Base-by-base conservation (phyloP, 2,329 filamentous ascomycete species). In the Xylaria sp. region DNA sequence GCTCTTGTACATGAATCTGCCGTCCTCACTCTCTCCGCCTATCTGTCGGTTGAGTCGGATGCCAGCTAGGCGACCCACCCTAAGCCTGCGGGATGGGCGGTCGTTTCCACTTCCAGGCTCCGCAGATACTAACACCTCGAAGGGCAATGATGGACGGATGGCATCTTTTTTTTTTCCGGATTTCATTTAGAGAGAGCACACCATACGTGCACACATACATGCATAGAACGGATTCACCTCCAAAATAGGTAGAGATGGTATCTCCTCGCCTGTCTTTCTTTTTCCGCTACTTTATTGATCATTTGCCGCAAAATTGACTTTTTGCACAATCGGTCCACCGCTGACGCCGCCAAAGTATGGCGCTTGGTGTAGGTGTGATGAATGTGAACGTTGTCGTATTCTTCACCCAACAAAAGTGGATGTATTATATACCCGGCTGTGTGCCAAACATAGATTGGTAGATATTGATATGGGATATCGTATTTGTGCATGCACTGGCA, bases 171-270 rank as follows among this genome's bases (percentile, higher is more conserved):
- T n/a, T 46, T n/a, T 19, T 8, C 41, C 9, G 40, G 23, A 35
- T 33, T 52, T 48, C 19, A 38, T 59, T 58, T 65, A 65, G 60
- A 65, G 29, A 57, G 48, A 52, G 55, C 44, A 57, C 44, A 46
- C 23, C 33, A 47, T 29, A 37, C 29, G 52, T 43, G 27, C 35
- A 48, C 41, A 31, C 41, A 48, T 40, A 49, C 52, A 55, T 43
- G 53, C 58, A 61, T 63, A 59, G 55, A 63, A 41, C 47, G 59
- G 60, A 49, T 54, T 60, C 47, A 23, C 51, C 60, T 54, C 49
- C 38, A 19, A n/a, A 40, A 23, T 27, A 29, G 29, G 37, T 58
- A 48, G 40, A 48, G 49, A 29, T 49, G 25, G 38, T 27, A 11
- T 49, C 19, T 17, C 15, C 4, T 15, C 21, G 46, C 41, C 19